These are phyloP conservation scores for Termitomyces sp. DNA, from an alignment of 768 basidiomycete genomes.

Conservation along the genomic window DNA sequence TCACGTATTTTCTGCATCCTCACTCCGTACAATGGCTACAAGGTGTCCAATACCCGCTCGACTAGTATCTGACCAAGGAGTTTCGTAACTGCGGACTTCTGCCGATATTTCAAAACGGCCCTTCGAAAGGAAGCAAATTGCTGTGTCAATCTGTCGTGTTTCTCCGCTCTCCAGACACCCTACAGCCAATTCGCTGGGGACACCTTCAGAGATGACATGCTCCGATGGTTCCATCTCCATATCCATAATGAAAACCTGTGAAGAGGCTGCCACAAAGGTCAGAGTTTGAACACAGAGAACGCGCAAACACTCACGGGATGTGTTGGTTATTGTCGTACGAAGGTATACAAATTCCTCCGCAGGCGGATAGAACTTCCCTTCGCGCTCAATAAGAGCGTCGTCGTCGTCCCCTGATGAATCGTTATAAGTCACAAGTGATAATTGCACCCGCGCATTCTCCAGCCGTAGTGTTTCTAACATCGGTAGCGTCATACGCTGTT, in stretches of 20 bases:
- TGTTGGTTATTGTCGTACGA: slow-evolving; percentile 50
- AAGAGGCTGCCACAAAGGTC: slow-evolving; percentile 33
- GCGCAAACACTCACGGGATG: slow-evolving; percentile 49
- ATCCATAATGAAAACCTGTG: slow-evolving; percentile 48
- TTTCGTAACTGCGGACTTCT: slow-evolving; percentile 32
- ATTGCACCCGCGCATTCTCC: slow-evolving; percentile 54
- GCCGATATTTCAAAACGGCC: slow-evolving; percentile 57
- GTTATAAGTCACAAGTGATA: slow-evolving; percentile 40
- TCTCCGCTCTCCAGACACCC: slow-evolving; percentile 57
- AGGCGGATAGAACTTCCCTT: slow-evolving; percentile 42
- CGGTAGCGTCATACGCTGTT: slow-evolving; percentile 66
- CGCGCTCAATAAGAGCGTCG: slow-evolving; percentile 20
- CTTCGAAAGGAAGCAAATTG: slow-evolving; percentile 67
- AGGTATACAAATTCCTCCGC: slow-evolving; percentile 64
- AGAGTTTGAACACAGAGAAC: not conserved
- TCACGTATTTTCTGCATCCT: slow-evolving; percentile 4
- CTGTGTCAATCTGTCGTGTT: slow-evolving; percentile 42
- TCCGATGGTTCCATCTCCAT: slow-evolving; percentile 52
- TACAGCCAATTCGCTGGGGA: slow-evolving; percentile 51
- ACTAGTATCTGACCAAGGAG: slow-evolving; percentile 11
- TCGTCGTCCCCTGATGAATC: slow-evolving; percentile 12
- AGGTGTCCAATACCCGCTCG: slow-evolving; percentile 37
- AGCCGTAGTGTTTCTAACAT: slow-evolving; percentile 78
- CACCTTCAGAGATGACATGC: slow-evolving; percentile 67
- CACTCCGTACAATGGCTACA: slow-evolving; percentile 27